Conservation (phyloP, 129 eudicot genomes). For the Flaveria linearis region DNA sequence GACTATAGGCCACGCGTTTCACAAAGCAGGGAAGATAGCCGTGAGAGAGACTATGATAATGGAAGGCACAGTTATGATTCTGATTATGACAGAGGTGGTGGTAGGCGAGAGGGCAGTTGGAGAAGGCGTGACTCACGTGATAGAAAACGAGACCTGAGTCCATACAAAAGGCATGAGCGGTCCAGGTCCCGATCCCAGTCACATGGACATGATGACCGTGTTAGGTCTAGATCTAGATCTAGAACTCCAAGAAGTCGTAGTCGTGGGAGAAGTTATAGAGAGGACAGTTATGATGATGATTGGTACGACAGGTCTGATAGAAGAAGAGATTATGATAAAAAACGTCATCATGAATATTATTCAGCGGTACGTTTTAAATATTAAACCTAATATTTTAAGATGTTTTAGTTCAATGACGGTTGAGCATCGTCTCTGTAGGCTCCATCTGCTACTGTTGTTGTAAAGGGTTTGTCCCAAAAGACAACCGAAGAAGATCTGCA, state of each 20-base stretch:
- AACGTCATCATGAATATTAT: slow-evolving; percentile 63
- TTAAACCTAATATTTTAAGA: background rate
- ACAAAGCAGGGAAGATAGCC: slow-evolving; percentile 70
- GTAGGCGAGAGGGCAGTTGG: slow-evolving; percentile 87
- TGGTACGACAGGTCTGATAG: slow-evolving; percentile 69
- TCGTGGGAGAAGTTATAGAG: slow-evolving; percentile 79
- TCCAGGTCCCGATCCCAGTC: slow-evolving; percentile 85
- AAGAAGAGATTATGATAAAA: slow-evolving; percentile 78
- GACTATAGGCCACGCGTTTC: slow-evolving; percentile 64
- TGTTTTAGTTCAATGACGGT: slow-evolving; percentile 14
- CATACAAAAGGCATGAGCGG: slow-evolving; percentile 63
- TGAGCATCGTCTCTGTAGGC: slow-evolving; percentile 45
- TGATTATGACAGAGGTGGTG: slow-evolving; percentile 82
- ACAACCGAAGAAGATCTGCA: slow-evolving; percentile 94
- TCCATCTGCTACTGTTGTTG: slow-evolving; percentile 96
- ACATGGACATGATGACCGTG: slow-evolving; percentile 69
- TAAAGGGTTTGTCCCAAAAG: slow-evolving; percentile 91
- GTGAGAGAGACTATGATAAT: slow-evolving; percentile 84
- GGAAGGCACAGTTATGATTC: slow-evolving; percentile 83
- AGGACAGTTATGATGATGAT: slow-evolving; percentile 86
- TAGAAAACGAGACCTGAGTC: slow-evolving; percentile 74
- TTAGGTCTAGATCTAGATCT: slow-evolving; percentile 70
- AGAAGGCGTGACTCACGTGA: slow-evolving; percentile 80
- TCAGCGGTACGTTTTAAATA: slow-evolving; percentile 50
- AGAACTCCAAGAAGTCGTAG: slow-evolving; percentile 81